These are phyloP conservation scores for Tylopilus sp. DNA, from an alignment of 768 basidiomycete species.

Conservation along the genomic window DNA sequence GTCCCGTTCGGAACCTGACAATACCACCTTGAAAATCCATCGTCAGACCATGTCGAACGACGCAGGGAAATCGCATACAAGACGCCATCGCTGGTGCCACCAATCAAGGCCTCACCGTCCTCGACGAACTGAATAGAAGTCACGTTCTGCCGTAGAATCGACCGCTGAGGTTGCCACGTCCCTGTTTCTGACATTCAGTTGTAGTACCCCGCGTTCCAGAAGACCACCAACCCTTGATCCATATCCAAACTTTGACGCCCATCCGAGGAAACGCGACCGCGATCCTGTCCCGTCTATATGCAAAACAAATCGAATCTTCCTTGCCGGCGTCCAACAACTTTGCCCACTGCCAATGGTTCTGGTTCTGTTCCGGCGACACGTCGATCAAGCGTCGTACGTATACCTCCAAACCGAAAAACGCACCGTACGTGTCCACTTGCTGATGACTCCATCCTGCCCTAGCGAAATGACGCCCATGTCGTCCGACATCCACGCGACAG, in stretches of 20 bases:
- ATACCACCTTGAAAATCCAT: slow-evolving; percentile 49
- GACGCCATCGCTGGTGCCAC: slow-evolving; percentile 68
- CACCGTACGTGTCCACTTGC: slow-evolving; percentile 58
- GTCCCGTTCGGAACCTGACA: slow-evolving; percentile 67
- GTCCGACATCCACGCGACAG: slow-evolving; percentile 57
- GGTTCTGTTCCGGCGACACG: slow-evolving; percentile 30
- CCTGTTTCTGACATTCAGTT: slow-evolving; percentile 34
- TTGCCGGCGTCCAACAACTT: slow-evolving; percentile 51
- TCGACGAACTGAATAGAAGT: slow-evolving; percentile 62
- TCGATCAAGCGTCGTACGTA: background rate
- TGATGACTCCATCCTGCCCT: slow-evolving; percentile 53
- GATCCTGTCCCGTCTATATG: slow-evolving; percentile 53
- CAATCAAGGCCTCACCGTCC: slow-evolving; percentile 59
- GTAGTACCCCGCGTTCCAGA: background rate
- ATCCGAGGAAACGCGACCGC: slow-evolving; percentile 58
- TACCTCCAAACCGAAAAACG: slow-evolving; percentile 18
- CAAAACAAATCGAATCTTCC: slow-evolving; percentile 49
- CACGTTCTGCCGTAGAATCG: slow-evolving; percentile 62
- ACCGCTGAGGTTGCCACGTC: slow-evolving; percentile 61
- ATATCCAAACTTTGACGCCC: slow-evolving; percentile 66
- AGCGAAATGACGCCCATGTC: slow-evolving; percentile 57
- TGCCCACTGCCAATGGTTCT: slow-evolving; percentile 53
- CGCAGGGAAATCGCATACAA: slow-evolving; percentile 40
- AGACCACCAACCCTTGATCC: slow-evolving; percentile 45
- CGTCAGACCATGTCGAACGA: slow-evolving; percentile 8